Evolutionary conservation across 1,284 basidiomycete species (phyloP).

Genomic region (Ustilago shanxiensis): DNA sequence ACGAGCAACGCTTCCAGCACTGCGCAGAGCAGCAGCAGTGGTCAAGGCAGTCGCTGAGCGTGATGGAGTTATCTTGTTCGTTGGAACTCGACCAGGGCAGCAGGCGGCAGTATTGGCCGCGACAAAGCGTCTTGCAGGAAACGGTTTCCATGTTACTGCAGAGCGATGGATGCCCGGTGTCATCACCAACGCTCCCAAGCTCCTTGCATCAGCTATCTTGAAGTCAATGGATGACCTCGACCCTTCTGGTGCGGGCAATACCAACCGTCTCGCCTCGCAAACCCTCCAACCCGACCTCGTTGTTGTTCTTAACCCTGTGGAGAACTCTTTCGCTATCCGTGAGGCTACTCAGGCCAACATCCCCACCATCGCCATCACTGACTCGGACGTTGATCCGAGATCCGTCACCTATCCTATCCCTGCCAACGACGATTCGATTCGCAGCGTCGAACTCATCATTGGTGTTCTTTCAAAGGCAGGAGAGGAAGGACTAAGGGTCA

Average conservation of each 20-base stretch:
- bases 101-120: slow-evolving; percentile 83
- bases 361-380: slow-evolving; percentile 78
- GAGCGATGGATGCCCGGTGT: slow-evolving; percentile 94
- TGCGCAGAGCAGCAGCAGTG: slow-evolving; percentile 89
- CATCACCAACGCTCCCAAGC: slow-evolving; percentile 86
- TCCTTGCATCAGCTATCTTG: slow-evolving; percentile 65
- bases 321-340: slow-evolving; percentile 76
- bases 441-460: slow-evolving; percentile 89
- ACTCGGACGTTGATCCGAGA: slow-evolving; percentile 95
- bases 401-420: slow-evolving; percentile 98
- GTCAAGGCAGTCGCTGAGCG: slow-evolving; percentile 84
- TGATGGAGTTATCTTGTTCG: slow-evolving; percentile 88
- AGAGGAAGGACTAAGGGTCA: slow-evolving; percentile 60
- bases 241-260: slow-evolving; percentile 37
- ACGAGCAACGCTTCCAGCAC: slow-evolving; percentile 84
- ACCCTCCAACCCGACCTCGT: slow-evolving; percentile 86
- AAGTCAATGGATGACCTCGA: slow-evolving; percentile 46
- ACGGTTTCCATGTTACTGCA: slow-evolving; percentile 79
- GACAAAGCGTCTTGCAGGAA: slow-evolving; percentile 79
- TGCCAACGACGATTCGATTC: slow-evolving; percentile 93
- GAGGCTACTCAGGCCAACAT: slow-evolving; percentile 71
- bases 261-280: slow-evolving; percentile 73
- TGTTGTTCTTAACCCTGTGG: slow-evolving; percentile 87
- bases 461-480: slow-evolving; percentile 93
- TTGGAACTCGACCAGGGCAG: slow-evolving; percentile 86